phyloP scores from a whole-genome alignment of 163 green algal species.

The Chlorella variabilis region DNA sequence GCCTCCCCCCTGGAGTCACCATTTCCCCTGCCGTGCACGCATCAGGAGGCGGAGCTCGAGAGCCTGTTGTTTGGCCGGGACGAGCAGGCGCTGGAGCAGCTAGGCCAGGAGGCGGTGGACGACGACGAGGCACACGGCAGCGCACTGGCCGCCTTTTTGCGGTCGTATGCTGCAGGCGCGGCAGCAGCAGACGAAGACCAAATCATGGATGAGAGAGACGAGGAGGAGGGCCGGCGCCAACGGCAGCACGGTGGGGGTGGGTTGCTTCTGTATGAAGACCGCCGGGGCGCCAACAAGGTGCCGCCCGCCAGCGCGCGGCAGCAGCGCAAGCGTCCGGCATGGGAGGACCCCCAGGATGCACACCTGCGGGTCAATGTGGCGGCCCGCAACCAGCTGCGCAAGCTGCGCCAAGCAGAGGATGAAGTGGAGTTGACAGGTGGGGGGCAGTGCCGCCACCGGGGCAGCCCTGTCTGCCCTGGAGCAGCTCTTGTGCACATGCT shows the following conservation, averaged over 20 bases:
- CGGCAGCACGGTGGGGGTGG: not conserved
- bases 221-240: not conserved
- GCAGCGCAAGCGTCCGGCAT: constrained; percentile 36
- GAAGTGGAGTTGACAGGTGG: constrained; percentile 72
- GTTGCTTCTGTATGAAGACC: constrained; percentile 27
- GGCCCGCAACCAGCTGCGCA: constrained; percentile 64
- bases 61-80: constrained; percentile 27
- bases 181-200: not conserved
- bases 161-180: constrained; percentile 1
- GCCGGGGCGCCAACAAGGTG: not conserved
- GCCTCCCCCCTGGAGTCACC: too few species aligned
- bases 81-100: constrained; percentile 26
- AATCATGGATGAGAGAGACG: too few species aligned
- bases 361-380: constrained; percentile 70
- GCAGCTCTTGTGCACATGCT: too few species aligned
- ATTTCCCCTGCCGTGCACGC: too few species aligned
- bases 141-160: constrained; percentile 24
- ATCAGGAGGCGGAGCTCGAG: constrained; percentile 34
- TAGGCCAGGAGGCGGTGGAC: constrained; percentile 6
- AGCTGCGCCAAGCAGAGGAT: constrained; percentile 77
- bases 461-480: too few species aligned
- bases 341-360: constrained; percentile 74
- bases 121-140: not conserved
- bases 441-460: too few species aligned
- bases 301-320: not conserved